phyloP scores from a whole-genome alignment of 2,329 filamentous ascomycete genomes.

The Alternaria conjuncta region DNA sequence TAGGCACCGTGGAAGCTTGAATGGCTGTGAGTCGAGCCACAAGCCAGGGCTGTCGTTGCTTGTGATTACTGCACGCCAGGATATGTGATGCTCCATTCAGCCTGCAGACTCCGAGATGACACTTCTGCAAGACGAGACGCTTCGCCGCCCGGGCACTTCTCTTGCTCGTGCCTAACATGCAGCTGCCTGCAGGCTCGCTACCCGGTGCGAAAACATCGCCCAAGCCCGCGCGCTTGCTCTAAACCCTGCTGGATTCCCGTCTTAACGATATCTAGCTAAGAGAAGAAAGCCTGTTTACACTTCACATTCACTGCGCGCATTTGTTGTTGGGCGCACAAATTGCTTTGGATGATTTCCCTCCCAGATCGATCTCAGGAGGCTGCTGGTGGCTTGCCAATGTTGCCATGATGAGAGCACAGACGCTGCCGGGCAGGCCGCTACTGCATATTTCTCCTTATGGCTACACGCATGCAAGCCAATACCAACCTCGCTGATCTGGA shows the following conservation, averaged over 20 bases:
- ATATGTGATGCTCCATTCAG: conserved; percentile 18
- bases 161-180: conserved; percentile 20
- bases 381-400: conserved; percentile 14
- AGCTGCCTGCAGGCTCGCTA: conserved; percentile 8
- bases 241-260: conserved; percentile 1
- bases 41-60: conserved; percentile 3
- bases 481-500: background rate
- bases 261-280: conserved; percentile 3
- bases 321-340: background rate
- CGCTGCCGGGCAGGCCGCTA: conserved; percentile 4
- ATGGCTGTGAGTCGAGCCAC: conserved; percentile 16
- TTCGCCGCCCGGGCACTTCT: conserved; percentile 11
- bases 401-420: conserved; percentile 12
- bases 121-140: conserved; percentile 1
- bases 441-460: conserved; percentile 10
- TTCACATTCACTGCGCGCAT: background rate
- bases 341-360: conserved; percentile 1
- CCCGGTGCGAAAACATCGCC: conserved; percentile 7
- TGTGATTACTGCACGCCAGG: background rate
- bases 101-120: conserved; percentile 15
- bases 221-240: conserved; percentile 2
- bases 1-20: conserved; percentile 18
- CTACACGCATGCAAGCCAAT: conserved; percentile 11
- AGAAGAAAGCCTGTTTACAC: conserved; percentile 5
- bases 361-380: conserved; percentile 12